phyloP scores from a whole-genome alignment of 768 basidiomycete species.

The Lanmaoa pseudosensibilis region DNA sequence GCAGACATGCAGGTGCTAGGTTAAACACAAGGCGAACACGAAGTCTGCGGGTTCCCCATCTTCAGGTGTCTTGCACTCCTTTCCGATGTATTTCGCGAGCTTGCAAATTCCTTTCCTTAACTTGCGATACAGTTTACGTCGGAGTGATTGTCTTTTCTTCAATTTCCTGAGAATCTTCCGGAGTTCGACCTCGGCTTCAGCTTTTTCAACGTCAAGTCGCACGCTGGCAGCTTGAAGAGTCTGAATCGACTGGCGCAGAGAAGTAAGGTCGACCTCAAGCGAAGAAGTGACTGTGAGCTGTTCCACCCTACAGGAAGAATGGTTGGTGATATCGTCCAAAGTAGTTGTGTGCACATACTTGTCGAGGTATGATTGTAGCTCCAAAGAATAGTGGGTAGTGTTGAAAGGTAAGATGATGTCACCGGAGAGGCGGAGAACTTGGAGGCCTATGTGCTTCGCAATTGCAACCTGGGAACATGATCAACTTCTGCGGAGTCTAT shows the following conservation, averaged over 20 bases:
- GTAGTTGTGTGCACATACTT: conserved; percentile 41
- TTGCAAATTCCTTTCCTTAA: conserved; percentile 32
- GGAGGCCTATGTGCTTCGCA: conserved; percentile 64
- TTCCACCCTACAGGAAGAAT: conserved; percentile 29
- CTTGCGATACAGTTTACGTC: conserved; percentile 21
- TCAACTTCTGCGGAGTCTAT: conserved; percentile 1
- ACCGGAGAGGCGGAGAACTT: conserved; percentile 62
- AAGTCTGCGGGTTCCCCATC: conserved; percentile 1
- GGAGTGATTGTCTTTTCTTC: conserved; percentile 27
- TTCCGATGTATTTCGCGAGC: conserved; percentile 36
- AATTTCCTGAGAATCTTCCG: conserved; percentile 42
- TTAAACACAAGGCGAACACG: conserved; percentile 12
- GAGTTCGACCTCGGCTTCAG: conserved; percentile 51
- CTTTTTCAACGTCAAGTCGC: conserved; percentile 60
- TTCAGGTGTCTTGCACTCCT: conserved; percentile 18
- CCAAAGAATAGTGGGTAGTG: conserved; percentile 71
- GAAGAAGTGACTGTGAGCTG: conserved; percentile 21
- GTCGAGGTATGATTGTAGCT: conserved; percentile 61
- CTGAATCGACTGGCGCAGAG: conserved; percentile 47
- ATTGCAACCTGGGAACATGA: conserved; percentile 52
- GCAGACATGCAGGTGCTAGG: neutral
- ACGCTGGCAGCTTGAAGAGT: conserved; percentile 51
- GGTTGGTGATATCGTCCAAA: conserved; percentile 25
- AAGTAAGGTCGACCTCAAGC: conserved; percentile 51
- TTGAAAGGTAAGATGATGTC: conserved; percentile 70